Evolutionary conservation across 805 yeast species (phyloP).

Genomic region (Alloascoidea africana): DNA sequence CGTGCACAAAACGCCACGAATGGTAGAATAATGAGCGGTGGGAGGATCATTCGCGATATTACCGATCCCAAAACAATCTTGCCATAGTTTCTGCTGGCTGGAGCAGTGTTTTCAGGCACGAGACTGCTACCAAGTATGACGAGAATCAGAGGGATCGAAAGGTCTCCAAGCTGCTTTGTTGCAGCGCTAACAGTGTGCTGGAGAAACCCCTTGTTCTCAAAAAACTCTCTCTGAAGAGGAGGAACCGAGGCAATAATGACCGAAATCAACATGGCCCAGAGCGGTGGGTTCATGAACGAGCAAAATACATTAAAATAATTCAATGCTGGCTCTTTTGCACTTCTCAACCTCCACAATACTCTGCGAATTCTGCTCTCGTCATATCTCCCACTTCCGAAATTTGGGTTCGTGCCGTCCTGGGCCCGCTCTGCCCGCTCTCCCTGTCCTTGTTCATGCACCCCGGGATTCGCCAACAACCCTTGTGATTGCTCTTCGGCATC

Average conservation of each 20-base stretch:
- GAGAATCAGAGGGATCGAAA: slow-evolving; percentile 46
- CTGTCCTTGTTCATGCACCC: too few species aligned
- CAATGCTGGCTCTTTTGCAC: too few species aligned
- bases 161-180: slow-evolving; percentile 35
- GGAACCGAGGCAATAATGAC: slow-evolving; percentile 44
- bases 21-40: slow-evolving; percentile 38
- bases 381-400: not conserved
- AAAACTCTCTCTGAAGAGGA: slow-evolving; percentile 27
- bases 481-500: too few species aligned
- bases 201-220: slow-evolving; percentile 28
- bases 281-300: slow-evolving; percentile 47
- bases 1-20: slow-evolving; percentile 35
- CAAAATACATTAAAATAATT: too few species aligned
- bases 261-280: slow-evolving; percentile 45
- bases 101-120: slow-evolving; percentile 34
- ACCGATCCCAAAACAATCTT: slow-evolving; percentile 36
- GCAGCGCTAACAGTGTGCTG: slow-evolving; percentile 37
- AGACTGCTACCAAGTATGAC: slow-evolving; percentile 47
- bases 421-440: not conserved
- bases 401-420: not conserved
- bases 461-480: too few species aligned
- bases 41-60: slow-evolving; percentile 45
- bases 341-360: too few species aligned
- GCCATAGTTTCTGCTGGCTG: slow-evolving; percentile 21
- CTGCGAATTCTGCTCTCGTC: too few species aligned